Percentiles rank a stretch among this genome's conserved stretches.
phyloP scores from a whole-genome alignment of 108 stramenopile species.

The Thalassiosira profunda region DNA sequence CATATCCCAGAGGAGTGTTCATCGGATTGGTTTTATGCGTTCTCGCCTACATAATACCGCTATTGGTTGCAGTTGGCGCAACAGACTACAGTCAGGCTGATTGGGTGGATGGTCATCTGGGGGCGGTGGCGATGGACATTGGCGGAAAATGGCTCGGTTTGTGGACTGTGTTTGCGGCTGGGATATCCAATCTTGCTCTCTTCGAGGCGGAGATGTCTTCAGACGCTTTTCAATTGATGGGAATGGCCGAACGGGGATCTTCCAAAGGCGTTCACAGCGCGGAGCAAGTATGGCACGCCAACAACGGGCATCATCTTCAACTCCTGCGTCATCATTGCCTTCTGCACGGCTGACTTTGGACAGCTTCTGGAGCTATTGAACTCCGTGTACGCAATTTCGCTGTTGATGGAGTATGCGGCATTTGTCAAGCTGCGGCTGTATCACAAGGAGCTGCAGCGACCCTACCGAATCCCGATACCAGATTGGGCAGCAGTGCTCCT shows the following conservation, averaged over 20 bases:
- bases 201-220: constrained; percentile 96
- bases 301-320: constrained; percentile 87
- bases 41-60: constrained; percentile 78
- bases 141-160: constrained; percentile 93
- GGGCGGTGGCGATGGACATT: constrained; percentile 72
- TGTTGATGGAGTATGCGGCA: constrained; percentile 93
- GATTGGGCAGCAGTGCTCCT: constrained; percentile 49
- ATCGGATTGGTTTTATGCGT: constrained; percentile 67
- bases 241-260: constrained; percentile 90
- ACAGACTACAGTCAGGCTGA: constrained; percentile 62
- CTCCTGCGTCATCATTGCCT: constrained; percentile 72
- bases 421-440: constrained; percentile 89
- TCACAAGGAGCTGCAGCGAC: constrained; percentile 43
- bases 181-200: constrained; percentile 87
- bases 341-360: constrained; percentile 77
- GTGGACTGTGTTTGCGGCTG: constrained; percentile 94
- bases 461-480: constrained; percentile 49
- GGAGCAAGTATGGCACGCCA: constrained; percentile 90
- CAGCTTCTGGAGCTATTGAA: constrained; percentile 93
- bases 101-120: constrained; percentile 93
- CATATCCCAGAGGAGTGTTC: constrained; percentile 85
- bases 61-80: constrained; percentile 78
- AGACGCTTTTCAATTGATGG: constrained; percentile 94
- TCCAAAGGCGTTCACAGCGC: constrained; percentile 76
- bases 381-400: constrained; percentile 82